Base-by-base conservation (phyloP, 345 rosid species). In the Lepidium sativum region DNA sequence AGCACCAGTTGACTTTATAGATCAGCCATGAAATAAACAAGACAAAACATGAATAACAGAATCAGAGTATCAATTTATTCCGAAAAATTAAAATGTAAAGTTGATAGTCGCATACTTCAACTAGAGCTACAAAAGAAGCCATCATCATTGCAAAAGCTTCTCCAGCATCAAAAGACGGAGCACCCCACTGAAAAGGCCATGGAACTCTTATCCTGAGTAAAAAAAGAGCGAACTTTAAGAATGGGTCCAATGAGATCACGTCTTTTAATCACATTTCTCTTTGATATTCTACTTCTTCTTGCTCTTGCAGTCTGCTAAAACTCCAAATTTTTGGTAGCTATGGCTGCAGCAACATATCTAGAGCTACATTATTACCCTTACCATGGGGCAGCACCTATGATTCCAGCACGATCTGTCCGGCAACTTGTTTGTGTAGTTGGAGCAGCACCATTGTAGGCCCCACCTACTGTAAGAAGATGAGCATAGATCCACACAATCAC, bases 131-230 rank as follows among this genome's bases (percentile, higher is more conserved):
- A 80, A 94, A 86, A 25, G 97, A 82, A 72, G 97, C 85, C 97
- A 88, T 86, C 99, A 94, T 94, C 99, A 94, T 94, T 58, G 99
- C 99, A 78, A 94, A 94, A 70, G 97, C 97, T 84, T 94, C 99
- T 39, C 99, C 99, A 67, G 99, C 99, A 81, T 94, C 96, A 79
- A 94, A 94, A 33, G 97, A 74, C 53, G 99, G 99, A 17, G 97
- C 79, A 72, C 99, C 99, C 99, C 99, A 94, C 68, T 94, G 97
- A 66, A 94, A 94, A 65, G 99, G 99, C 78, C 85, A 94, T 1
- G 99, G 99, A 78, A 94, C 83, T 80, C 94, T 83, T 80, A 94
- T 94, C 99, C 99, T 94, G 86, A 60, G 83, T 2, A 15, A 15
- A 42, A n/a, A 18, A 44, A 43, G 17, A 20, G 4, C 5, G 1